These are phyloP conservation scores for Crepidotus variabilis DNA, from an alignment of 768 basidiomycete species.

Conservation along the genomic window DNA sequence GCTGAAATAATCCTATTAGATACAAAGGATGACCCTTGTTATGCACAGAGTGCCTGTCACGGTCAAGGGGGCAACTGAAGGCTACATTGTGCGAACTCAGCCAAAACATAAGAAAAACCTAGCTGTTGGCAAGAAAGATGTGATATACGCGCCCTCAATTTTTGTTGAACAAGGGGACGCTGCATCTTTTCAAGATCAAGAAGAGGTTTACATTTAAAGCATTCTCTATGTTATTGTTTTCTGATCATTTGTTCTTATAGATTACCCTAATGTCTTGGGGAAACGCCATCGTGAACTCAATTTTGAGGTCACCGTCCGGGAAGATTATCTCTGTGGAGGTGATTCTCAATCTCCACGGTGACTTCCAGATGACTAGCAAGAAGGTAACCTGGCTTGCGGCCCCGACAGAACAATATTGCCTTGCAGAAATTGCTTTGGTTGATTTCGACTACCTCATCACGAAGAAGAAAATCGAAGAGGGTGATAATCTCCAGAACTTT, in stretches of 20 bases:
- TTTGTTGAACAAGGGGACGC: slow-evolving; percentile 94
- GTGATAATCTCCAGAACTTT: slow-evolving; percentile 79
- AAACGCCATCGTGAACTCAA: slow-evolving; percentile 88
- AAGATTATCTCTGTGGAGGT: slow-evolving; percentile 68
- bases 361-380: slow-evolving; percentile 99
- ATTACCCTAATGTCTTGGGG: slow-evolving; percentile 99
- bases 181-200: slow-evolving; percentile 77
- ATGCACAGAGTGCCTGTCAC: slow-evolving; percentile 58
- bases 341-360: slow-evolving; percentile 89
- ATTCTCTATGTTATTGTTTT: neutral
- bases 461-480: slow-evolving; percentile 98
- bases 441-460: slow-evolving; percentile 99
- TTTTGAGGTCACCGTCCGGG: slow-evolving; percentile 49
- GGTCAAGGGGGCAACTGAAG: slow-evolving; percentile 62
- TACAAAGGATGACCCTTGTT: no score
- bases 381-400: slow-evolving; percentile 96
- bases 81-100: slow-evolving; percentile 59
- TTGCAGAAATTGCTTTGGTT: slow-evolving; percentile 68
- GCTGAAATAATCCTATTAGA: no score
- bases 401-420: slow-evolving; percentile 43
- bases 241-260: slow-evolving; percentile 31
- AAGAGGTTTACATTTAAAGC: no score
- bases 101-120: slow-evolving; percentile 98
- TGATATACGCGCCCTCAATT: slow-evolving; percentile 75
- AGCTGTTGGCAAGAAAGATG: slow-evolving; percentile 87